Base-by-base conservation (phyloP, 345 rosid species). In the Adansonia digitata region DNA sequence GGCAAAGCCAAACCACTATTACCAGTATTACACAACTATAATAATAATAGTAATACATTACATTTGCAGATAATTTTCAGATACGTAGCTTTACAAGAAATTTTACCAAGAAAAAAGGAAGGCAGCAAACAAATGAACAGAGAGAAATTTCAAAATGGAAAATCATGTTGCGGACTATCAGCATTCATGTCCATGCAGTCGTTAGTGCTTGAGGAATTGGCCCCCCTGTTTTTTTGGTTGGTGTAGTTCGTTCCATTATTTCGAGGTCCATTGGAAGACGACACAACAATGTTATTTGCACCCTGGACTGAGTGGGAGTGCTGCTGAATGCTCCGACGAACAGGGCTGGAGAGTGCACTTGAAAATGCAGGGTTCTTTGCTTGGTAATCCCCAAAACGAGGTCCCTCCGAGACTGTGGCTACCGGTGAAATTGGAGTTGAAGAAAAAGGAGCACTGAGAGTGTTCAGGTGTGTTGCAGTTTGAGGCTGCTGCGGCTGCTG, bases 331-430 rank as follows among this genome's bases (percentile, higher is more conserved):
- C 89, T 89, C 71, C 87, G 83, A 20, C 90, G 88, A 70, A 88
- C 83, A 2, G 95, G 93, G 75, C 96, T 87, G 31, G 93, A 89
- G 35, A 91, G 87, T 65, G 84, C 91, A 63, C 79, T 80, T 2
- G 90, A 83, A 77, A 87, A 85, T 37, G 81, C 88, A 0, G 84
- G 76, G 83, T 80, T 49, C 81, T 91, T 91, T 4, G 77, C 81
- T 77, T 85, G 87, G n/a, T 77, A 74, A 76, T 89, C 91, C 5
- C 76, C 84, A 17, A 80, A 60, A 9, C 82, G 84, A 66, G 55
- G 49, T 71, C 80, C 84, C 10, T 78, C 80, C 7, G 39, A 79
- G 1, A n/a, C 55, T 12, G 79, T 52, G 10, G 82, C 57, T 7
- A 81, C 73, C n/a, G n/a, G n/a, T 20, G 81, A 49, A 59, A 77